Evolutionary conservation across 2,329 filamentous ascomycete genomes (phyloP).

Genomic region (Aphanocladium album): DNA sequence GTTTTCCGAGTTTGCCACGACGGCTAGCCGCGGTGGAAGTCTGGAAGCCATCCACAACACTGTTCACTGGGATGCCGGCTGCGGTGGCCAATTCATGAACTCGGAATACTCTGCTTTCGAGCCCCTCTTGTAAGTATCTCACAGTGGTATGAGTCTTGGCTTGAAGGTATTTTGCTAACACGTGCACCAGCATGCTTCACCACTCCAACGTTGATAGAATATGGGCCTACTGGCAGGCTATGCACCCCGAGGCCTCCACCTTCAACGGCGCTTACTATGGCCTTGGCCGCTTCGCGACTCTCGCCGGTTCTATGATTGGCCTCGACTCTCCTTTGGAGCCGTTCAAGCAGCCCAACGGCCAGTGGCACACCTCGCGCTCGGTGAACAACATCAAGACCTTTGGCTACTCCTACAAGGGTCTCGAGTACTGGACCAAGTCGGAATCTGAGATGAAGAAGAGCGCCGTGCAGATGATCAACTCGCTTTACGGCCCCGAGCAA

Average conservation of each 20-base stretch:
- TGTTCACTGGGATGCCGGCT: constrained; percentile 36
- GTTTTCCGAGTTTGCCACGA: constrained; percentile 32
- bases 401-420: constrained; percentile 35
- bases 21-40: constrained; percentile 32
- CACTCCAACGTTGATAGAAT: constrained; percentile 59
- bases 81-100: constrained; percentile 36
- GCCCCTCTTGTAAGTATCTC: constrained; percentile 35
- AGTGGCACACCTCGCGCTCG: constrained; percentile 38
- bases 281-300: constrained; percentile 36
- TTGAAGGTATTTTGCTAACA: no score
- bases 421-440: constrained; percentile 33
- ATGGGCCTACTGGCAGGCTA: constrained; percentile 50
- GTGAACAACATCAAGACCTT: constrained; percentile 29
- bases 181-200: constrained; percentile 44
- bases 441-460: constrained; percentile 25
- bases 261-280: constrained; percentile 32
- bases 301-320: constrained; percentile 33
- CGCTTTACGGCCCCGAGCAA: constrained; percentile 24
- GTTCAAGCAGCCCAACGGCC: constrained; percentile 38
- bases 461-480: constrained; percentile 30
- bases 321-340: constrained; percentile 43
- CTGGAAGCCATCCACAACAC: constrained; percentile 40
- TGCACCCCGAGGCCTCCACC: constrained; percentile 31
- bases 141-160: no score
- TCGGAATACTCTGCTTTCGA: constrained; percentile 39